A percentile compares a stretch with the other conserved stretches of the same genome.
Conservation (phyloP, 306 rosid genomes). For the Purshia tridentata region DNA sequence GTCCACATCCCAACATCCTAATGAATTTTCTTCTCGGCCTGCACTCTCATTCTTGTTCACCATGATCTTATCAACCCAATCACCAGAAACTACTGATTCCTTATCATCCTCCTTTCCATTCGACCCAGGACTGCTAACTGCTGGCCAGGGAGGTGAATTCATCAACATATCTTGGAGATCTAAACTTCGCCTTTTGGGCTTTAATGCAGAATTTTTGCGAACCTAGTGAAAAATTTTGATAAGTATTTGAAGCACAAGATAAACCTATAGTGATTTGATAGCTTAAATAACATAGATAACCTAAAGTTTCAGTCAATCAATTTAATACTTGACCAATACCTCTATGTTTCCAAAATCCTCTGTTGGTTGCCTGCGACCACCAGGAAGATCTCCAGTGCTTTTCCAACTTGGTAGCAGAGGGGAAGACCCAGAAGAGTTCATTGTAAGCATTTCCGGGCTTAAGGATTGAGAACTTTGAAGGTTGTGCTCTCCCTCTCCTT, state of each 20-base stretch:
- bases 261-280: background rate
- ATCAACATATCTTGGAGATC: conserved; percentile 62
- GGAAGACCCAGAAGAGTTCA: conserved; percentile 53
- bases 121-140: conserved; percentile 7
- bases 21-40: conserved; percentile 51
- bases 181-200: conserved; percentile 64
- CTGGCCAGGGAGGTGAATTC: conserved; percentile 53
- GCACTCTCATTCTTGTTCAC: conserved; percentile 50
- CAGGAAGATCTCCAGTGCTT: conserved; percentile 35
- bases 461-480: conserved; percentile 34
- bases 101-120: conserved; percentile 57
- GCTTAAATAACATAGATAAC: background rate
- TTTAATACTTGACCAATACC: conserved; percentile 33
- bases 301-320: background rate
- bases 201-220: conserved; percentile 31
- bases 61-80: conserved; percentile 54
- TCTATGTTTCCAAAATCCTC: conserved; percentile 56
- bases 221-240: conserved; percentile 30
- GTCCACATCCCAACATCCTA: conserved; percentile 67
- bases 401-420: conserved; percentile 45
- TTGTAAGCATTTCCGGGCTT: conserved; percentile 44
- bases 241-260: background rate
- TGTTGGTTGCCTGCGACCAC: conserved; percentile 40
- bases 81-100: conserved; percentile 43
- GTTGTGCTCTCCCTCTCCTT: conserved; percentile 46